Evolutionary conservation across 1,139 yeast species (phyloP).

Genomic region (Pichia sp.): DNA sequence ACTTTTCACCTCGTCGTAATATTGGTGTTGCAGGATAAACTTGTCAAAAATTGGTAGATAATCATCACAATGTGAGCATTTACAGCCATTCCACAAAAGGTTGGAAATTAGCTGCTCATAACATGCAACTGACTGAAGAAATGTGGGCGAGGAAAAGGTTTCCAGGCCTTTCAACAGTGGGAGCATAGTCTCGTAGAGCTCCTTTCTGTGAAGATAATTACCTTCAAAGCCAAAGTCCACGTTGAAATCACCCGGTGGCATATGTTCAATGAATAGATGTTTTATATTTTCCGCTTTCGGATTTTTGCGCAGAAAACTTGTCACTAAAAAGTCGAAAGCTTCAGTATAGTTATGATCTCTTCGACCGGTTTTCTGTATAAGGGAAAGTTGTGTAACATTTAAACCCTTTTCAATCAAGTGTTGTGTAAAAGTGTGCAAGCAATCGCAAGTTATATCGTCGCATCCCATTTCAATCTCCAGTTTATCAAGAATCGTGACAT

Average conservation of each 20-base stretch:
- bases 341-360: slow-evolving; percentile 47
- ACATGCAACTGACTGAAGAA: slow-evolving; percentile 52
- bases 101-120: slow-evolving; percentile 67
- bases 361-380: slow-evolving; percentile 39
- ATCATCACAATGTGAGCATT: slow-evolving; percentile 46
- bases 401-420: slow-evolving; percentile 20
- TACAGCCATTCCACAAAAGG: slow-evolving; percentile 70
- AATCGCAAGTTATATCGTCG: slow-evolving; percentile 37
- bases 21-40: slow-evolving; percentile 55
- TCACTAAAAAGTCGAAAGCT: slow-evolving; percentile 45
- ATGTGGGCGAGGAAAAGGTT: slow-evolving; percentile 47
- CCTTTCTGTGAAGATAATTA: slow-evolving; percentile 52
- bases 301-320: slow-evolving; percentile 36
- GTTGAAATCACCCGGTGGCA: slow-evolving; percentile 42
- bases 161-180: slow-evolving; percentile 39
- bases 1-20: slow-evolving; percentile 38
- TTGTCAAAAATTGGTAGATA: slow-evolving; percentile 48
- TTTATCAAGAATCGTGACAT: slow-evolving; percentile 25
- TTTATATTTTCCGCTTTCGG: slow-evolving; percentile 29
- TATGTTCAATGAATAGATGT: slow-evolving; percentile 43
- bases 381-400: slow-evolving; percentile 33
- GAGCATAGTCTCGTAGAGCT: slow-evolving; percentile 39
- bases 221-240: slow-evolving; percentile 63
- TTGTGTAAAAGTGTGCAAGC: slow-evolving; percentile 35
- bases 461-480: slow-evolving; percentile 40